Evolutionary conservation across 352 stramenopile species (phyloP).

Genomic region (Phytophthora pistaciae): DNA sequence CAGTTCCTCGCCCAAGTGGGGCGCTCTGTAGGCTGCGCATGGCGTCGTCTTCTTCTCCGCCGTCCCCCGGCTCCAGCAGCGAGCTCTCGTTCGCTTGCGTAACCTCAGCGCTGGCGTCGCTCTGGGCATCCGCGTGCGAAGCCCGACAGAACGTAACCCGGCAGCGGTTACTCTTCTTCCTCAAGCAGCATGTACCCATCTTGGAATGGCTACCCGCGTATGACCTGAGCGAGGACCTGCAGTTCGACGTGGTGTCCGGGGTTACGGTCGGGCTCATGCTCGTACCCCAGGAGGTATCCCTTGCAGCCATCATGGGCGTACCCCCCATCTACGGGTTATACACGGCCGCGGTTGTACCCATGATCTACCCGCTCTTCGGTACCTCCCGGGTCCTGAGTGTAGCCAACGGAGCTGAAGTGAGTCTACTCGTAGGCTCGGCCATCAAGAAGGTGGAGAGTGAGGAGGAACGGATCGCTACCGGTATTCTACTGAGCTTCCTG

Average conservation of each 20-base stretch:
- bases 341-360: slow-evolving; percentile 69
- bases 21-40: slow-evolving; percentile 16
- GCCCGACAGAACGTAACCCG: slow-evolving; percentile 31
- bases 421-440: slow-evolving; percentile 68
- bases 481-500: slow-evolving; percentile 80
- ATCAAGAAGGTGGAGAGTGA: slow-evolving; percentile 59
- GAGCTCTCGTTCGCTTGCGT: slow-evolving; percentile 24
- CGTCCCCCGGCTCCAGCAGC: slow-evolving; percentile 15
- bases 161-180: slow-evolving; percentile 45
- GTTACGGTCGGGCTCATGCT: slow-evolving; percentile 92
- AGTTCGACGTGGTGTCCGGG: slow-evolving; percentile 72
- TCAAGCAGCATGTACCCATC: slow-evolving; percentile 72
- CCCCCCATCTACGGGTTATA: slow-evolving; percentile 78
- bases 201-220: slow-evolving; percentile 81
- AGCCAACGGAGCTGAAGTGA: slow-evolving; percentile 73
- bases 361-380: slow-evolving; percentile 81
- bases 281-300: slow-evolving; percentile 93
- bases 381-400: slow-evolving; percentile 71
- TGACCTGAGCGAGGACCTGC: slow-evolving; percentile 64
- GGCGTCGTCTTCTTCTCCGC: slow-evolving; percentile 26
- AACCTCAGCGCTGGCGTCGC: slow-evolving; percentile 11
- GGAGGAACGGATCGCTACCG: slow-evolving; percentile 67
- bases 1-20: background rate
- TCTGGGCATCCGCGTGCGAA: slow-evolving; percentile 21
- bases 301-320: slow-evolving; percentile 91